Evolutionary conservation across 176 grass and related monocot species (phyloP).

Genomic region (Hordeum marinum): DNA sequence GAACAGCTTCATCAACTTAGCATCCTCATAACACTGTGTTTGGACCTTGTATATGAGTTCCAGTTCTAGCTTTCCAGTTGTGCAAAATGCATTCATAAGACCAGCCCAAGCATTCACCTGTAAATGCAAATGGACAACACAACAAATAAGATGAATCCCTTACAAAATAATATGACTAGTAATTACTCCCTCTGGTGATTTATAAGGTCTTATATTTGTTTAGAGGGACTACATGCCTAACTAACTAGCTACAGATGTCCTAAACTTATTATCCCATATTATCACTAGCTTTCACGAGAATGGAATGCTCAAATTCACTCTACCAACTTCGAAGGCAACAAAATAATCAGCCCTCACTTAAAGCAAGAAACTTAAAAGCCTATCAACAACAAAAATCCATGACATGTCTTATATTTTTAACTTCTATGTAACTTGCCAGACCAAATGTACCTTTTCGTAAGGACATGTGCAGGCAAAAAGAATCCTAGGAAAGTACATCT

Average conservation of each 20-base stretch:
- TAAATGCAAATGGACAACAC: constrained; percentile 1
- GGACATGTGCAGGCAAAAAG: not conserved
- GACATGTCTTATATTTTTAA: too few relatives aligned
- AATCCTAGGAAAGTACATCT: not conserved
- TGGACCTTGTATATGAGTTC: constrained; percentile 94
- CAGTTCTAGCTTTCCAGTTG: constrained; percentile 78
- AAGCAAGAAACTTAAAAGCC: too few relatives aligned
- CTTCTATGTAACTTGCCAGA: too few relatives aligned
- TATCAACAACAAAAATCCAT: too few relatives aligned
- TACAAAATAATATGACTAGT: not conserved
- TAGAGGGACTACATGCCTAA: not conserved
- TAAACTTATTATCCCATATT: not conserved
- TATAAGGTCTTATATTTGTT: too few relatives aligned
- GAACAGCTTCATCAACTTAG: constrained; percentile 94
- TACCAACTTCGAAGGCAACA: too few relatives aligned
- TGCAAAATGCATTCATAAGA: constrained; percentile 88
- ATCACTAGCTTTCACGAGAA: not conserved
- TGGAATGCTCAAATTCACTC: too few relatives aligned
- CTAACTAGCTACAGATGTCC: not conserved
- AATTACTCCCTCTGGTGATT: not conserved
- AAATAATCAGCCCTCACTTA: too few relatives aligned
- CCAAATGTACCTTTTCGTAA: not conserved
- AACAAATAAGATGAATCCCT: not conserved
- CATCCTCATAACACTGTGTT: constrained; percentile 88
- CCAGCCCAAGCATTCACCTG: constrained; percentile 88